phyloP scores from a whole-genome alignment of 208 protist genomes.

The Acanthamoeba healyi region DNA sequence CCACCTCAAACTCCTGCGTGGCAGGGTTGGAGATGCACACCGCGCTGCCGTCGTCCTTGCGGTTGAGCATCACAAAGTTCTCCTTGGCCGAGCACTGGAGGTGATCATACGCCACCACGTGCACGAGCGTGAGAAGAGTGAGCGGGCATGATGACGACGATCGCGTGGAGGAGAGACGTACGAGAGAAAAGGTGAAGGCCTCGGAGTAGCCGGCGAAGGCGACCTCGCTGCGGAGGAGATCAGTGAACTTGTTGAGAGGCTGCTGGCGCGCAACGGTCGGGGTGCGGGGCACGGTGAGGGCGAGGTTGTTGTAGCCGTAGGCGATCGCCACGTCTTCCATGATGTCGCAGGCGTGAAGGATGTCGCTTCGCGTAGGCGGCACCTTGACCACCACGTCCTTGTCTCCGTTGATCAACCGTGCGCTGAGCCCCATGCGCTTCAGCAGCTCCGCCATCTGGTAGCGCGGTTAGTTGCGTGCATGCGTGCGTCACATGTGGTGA shows the following conservation, averaged over 20 bases:
- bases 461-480: background rate
- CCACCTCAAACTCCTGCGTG: constrained; percentile 96
- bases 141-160: too few relatives aligned
- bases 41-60: constrained; percentile 88
- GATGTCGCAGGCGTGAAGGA: constrained; percentile 97
- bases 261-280: constrained; percentile 93
- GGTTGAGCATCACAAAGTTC: constrained; percentile 91
- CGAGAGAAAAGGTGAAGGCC: constrained; percentile 95
- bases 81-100: constrained; percentile 94
- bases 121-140: too few relatives aligned
- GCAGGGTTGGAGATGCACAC: constrained; percentile 96
- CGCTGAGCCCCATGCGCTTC: constrained; percentile 55
- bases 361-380: constrained; percentile 95
- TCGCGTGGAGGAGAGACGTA: background rate
- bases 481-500: constrained; percentile 51
- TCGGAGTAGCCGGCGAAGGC: constrained; percentile 97
- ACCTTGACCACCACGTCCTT: constrained; percentile 92
- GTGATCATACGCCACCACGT: too few relatives aligned
- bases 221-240: constrained; percentile 95
- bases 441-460: background rate
- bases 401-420: constrained; percentile 53
- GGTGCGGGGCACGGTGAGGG: constrained; percentile 90
- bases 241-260: constrained; percentile 95
- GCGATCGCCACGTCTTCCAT: constrained; percentile 99
- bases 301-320: constrained; percentile 98